These are phyloP conservation scores for Leccinum disarticulatum DNA, from an alignment of 768 basidiomycete species.

Conservation along the genomic window DNA sequence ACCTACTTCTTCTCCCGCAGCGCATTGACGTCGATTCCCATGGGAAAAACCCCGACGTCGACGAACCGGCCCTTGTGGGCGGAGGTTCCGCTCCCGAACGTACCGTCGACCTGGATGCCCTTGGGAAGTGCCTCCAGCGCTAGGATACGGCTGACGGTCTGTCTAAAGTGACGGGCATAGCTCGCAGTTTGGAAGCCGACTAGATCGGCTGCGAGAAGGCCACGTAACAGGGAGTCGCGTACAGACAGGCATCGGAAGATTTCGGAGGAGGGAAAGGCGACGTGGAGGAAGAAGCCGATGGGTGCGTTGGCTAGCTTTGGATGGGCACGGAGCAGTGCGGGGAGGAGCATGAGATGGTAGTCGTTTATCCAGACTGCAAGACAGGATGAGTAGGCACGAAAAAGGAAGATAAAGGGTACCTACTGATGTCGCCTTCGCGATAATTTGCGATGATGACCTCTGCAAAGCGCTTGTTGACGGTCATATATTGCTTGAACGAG, in stretches of 20 bases:
- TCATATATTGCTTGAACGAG: slow-evolving; percentile 81
- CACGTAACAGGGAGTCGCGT: slow-evolving; percentile 73
- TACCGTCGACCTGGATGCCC: slow-evolving; percentile 63
- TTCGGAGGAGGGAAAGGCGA: slow-evolving; percentile 93
- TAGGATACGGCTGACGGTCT: slow-evolving; percentile 80
- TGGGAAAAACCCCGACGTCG: slow-evolving; percentile 86
- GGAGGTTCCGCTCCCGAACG: slow-evolving; percentile 5
- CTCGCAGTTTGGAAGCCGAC: slow-evolving; percentile 91
- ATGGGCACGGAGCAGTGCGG: slow-evolving; percentile 74
- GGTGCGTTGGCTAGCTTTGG: slow-evolving; percentile 43
- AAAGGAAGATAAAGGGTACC: slow-evolving; percentile 3
- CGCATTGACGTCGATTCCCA: slow-evolving; percentile 80
- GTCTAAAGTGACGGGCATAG: slow-evolving; percentile 81
- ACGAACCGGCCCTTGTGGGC: slow-evolving; percentile 56
- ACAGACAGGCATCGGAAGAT: slow-evolving; percentile 91
- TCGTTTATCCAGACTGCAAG: slow-evolving; percentile 79
- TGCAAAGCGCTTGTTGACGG: slow-evolving; percentile 90
- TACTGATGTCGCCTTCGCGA: slow-evolving; percentile 84
- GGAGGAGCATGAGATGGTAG: slow-evolving; percentile 95
- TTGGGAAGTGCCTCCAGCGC: slow-evolving; percentile 80
- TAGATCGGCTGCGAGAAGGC: slow-evolving; percentile 91
- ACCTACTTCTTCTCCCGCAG: slow-evolving; percentile 65
- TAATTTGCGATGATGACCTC: slow-evolving; percentile 77
- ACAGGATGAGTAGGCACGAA: slow-evolving; percentile 5
- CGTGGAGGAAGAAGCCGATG: slow-evolving; percentile 92